Conservation (phyloP, 202 grass and related monocot species). For the Zizania palustris region DNA sequence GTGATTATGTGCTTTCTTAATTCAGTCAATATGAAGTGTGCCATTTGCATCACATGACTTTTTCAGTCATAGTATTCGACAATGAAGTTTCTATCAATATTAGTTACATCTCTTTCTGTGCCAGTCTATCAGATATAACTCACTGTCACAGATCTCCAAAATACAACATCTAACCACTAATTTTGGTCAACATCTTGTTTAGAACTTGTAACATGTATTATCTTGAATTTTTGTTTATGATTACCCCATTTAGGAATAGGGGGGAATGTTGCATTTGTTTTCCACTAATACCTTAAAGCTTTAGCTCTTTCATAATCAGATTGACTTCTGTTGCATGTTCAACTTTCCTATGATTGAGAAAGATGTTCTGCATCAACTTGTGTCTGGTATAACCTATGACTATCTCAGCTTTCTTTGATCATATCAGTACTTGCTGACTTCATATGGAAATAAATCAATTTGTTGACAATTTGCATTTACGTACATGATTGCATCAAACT, state of each 20-base stretch:
- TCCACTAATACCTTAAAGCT: background rate
- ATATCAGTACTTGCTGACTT: background rate
- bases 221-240: background rate
- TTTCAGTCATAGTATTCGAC: background rate
- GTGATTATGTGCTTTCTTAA: background rate
- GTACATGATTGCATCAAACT: slow-evolving; percentile 10
- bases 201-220: background rate
- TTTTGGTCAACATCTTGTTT: background rate
- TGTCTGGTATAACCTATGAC: slow-evolving; percentile 4
- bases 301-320: slow-evolving; percentile 32
- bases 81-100: background rate
- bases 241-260: background rate
- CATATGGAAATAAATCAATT: slow-evolving; percentile 23
- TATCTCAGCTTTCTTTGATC: background rate
- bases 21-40: background rate
- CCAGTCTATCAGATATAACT: background rate
- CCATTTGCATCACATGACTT: background rate
- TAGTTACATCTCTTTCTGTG: background rate
- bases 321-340: slow-evolving; percentile 3
- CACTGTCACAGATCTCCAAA: background rate
- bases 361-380: background rate
- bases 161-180: background rate
- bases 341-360: slow-evolving; percentile 11
- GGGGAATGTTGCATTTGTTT: slow-evolving; percentile 10
- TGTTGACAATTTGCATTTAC: background rate